Conservation (phyloP, 140 eudicot species). For the Stevia rebaudiana region DNA sequence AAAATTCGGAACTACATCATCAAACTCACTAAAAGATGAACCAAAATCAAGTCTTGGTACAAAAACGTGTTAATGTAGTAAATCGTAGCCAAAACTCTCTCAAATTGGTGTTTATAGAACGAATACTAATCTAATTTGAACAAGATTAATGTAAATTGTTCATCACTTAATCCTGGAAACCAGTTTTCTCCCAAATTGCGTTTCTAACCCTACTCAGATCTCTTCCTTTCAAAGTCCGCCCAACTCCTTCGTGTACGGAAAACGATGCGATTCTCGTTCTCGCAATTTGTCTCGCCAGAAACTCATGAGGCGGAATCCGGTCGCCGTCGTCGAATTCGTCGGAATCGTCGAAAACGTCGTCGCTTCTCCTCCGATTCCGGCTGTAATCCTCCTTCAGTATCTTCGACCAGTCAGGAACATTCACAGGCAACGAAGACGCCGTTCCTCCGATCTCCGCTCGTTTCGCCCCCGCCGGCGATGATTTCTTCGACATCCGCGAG, state of each 20-base stretch:
- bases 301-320: slow-evolving; percentile 92
- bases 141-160: background rate
- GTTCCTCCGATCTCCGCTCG: slow-evolving; percentile 31
- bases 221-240: slow-evolving; percentile 83
- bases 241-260: slow-evolving; percentile 88
- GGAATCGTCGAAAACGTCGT: background rate
- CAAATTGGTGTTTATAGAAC: background rate
- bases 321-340: slow-evolving; percentile 24
- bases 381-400: slow-evolving; percentile 61
- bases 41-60: background rate
- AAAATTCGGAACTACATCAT: slow-evolving; percentile 20
- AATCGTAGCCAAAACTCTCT: slow-evolving; percentile 1
- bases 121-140: slow-evolving; percentile 6
- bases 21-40: background rate
- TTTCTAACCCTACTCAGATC: slow-evolving; percentile 88
- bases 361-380: slow-evolving; percentile 33
- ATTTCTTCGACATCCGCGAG: slow-evolving; percentile 36
- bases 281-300: slow-evolving; percentile 42
- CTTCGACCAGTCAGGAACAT: slow-evolving; percentile 95
- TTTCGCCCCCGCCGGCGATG: slow-evolving; percentile 19
- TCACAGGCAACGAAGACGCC: slow-evolving; percentile 74
- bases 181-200: slow-evolving; percentile 93
- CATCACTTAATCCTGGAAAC: slow-evolving; percentile 54
- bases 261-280: slow-evolving; percentile 61
- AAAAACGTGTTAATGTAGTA: slow-evolving; percentile 10